Evolutionary conservation across 176 grass and related monocot species (phyloP).

Genomic region (Thalia dealbata): DNA sequence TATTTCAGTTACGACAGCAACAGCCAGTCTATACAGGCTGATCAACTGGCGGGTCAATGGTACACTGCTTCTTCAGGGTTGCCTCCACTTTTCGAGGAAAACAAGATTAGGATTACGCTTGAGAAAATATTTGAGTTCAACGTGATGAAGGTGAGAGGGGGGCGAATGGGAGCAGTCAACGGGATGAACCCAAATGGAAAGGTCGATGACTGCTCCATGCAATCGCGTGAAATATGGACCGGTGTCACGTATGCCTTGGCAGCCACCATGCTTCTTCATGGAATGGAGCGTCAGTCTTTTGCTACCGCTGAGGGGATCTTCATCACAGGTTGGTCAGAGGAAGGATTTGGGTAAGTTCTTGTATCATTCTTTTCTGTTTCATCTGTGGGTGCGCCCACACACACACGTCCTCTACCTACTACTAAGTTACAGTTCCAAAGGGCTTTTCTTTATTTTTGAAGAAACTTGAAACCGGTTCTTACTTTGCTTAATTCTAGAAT

Average conservation of each 20-base stretch:
- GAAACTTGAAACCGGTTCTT: neutral
- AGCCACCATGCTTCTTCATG: slow-evolving; percentile 77
- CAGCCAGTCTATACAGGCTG: slow-evolving; percentile 80
- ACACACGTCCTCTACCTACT: neutral
- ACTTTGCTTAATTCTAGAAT: neutral
- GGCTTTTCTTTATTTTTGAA: neutral
- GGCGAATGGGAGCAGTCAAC: slow-evolving; percentile 77
- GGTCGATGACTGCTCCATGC: slow-evolving; percentile 85
- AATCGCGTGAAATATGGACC: slow-evolving; percentile 94
- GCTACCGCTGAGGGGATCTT: slow-evolving; percentile 80
- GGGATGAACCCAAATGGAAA: slow-evolving; percentile 84
- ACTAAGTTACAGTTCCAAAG: neutral
- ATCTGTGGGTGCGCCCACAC: neutral
- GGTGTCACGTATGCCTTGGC: slow-evolving; percentile 79
- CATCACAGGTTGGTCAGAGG: slow-evolving; percentile 73
- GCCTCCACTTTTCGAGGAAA: slow-evolving; percentile 58
- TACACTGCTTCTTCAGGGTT: slow-evolving; percentile 69
- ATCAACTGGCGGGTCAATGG: slow-evolving; percentile 91
- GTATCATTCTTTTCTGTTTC: slow-evolving; percentile 1
- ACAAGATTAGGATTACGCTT: slow-evolving; percentile 59
- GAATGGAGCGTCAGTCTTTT: slow-evolving; percentile 80
- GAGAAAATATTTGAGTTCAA: slow-evolving; percentile 94
- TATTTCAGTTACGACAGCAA: slow-evolving; percentile 89
- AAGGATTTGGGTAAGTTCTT: slow-evolving; percentile 78
- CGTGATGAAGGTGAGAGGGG: slow-evolving; percentile 94